A percentile compares a stretch with the other conserved stretches of the same genome.
Evolutionary conservation across 306 rosid species (phyloP).

Genomic region (Cercis canadensis): DNA sequence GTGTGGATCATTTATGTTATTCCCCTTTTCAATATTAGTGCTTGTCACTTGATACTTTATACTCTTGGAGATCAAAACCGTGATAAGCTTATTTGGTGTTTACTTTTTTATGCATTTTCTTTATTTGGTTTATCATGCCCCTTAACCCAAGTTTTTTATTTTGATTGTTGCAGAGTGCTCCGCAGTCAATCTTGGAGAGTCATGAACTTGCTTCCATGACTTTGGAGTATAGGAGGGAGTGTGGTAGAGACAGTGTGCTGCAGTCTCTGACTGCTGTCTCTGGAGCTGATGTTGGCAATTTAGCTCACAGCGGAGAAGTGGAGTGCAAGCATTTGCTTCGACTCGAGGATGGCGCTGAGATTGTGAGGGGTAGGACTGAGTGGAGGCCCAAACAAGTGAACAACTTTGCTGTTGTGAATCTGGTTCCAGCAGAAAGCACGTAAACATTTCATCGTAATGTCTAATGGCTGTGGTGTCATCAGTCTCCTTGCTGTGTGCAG

Average conservation of each 20-base stretch:
- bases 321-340: constrained; percentile 97
- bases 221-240: constrained; percentile 96
- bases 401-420: constrained; percentile 51
- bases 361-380: constrained; percentile 87
- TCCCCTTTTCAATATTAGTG: neutral
- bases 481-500: constrained; percentile 37
- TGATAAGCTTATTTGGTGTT: constrained; percentile 7
- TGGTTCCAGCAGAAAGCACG: constrained; percentile 64
- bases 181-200: constrained; percentile 88
- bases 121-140: neutral
- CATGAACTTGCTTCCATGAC: constrained; percentile 81
- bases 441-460: constrained; percentile 32
- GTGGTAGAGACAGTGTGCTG: constrained; percentile 95
- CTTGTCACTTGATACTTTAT: constrained; percentile 13
- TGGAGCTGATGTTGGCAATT: constrained; percentile 54
- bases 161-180: constrained; percentile 84
- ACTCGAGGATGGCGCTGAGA: constrained; percentile 84
- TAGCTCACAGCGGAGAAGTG: constrained; percentile 56
- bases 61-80: constrained; percentile 5
- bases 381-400: constrained; percentile 84
- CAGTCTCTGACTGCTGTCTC: constrained; percentile 79
- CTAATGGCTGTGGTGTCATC: constrained; percentile 43
- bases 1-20: neutral
- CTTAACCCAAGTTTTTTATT: constrained; percentile 22
- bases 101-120: constrained; percentile 11